phyloP scores from a whole-genome alignment of 768 basidiomycete genomes.

The Lactifluus echinatus region DNA sequence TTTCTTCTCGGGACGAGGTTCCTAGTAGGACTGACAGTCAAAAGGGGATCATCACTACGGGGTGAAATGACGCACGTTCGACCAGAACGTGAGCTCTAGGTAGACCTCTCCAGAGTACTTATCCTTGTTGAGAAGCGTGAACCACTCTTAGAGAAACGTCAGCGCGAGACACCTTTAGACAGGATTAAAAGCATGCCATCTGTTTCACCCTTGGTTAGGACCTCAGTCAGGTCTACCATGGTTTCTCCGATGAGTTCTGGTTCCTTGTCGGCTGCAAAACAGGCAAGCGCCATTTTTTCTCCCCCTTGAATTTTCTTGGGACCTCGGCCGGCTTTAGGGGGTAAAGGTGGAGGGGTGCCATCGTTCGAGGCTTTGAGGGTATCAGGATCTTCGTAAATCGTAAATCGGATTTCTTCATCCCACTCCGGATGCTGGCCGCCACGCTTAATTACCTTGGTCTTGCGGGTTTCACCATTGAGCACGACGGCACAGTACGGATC shows the following conservation, averaged over 20 bases:
- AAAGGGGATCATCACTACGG: neutral
- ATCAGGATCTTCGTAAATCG: conserved; percentile 69
- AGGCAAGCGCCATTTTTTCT: conserved; percentile 67
- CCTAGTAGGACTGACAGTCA: conserved; percentile 35
- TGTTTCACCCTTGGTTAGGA: conserved; percentile 89
- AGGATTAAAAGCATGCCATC: conserved; percentile 57
- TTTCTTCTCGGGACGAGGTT: conserved; percentile 71
- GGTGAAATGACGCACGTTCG: conserved; percentile 54
- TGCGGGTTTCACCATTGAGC: conserved; percentile 72
- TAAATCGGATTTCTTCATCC: conserved; percentile 97
- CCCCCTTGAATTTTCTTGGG: conserved; percentile 57
- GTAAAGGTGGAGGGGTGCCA: conserved; percentile 52
- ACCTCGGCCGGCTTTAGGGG: conserved; percentile 46
- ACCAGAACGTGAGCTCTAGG: conserved; percentile 95
- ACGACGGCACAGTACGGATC: conserved; percentile 87
- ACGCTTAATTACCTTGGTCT: conserved; percentile 90
- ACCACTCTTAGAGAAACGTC: conserved; percentile 69
- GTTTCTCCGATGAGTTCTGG: conserved; percentile 94
- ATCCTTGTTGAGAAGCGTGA: conserved; percentile 80
- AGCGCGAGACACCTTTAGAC: conserved; percentile 4
- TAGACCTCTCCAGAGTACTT: conserved; percentile 95
- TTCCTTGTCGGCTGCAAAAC: conserved; percentile 94
- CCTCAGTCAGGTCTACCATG: conserved; percentile 80
- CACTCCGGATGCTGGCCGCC: conserved; percentile 99
- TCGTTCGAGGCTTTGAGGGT: conserved; percentile 7